Evolutionary conservation across 2,329 filamentous ascomycete genomes (phyloP), one percentile per base, ranked within the genome.

Genomic region (Monosporascus sp.): DNA sequence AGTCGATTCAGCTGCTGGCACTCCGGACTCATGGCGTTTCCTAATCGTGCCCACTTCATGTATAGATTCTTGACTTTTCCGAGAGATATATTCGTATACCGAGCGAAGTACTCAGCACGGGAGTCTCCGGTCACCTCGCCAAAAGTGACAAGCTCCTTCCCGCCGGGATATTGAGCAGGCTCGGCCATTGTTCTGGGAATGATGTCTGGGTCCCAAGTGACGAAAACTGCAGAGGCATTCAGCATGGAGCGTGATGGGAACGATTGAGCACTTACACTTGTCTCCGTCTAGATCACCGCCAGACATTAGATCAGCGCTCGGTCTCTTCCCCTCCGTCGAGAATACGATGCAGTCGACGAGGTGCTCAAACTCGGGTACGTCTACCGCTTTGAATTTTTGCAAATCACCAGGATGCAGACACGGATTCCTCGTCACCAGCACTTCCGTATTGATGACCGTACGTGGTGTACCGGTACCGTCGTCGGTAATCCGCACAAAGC

Each of bases 241-340:
- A 26, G 35, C 35, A 47, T 20, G 14, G 38, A 22, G 14, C n/a
- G 20, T 16, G 17, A 14, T 45, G 2, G 22, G 22, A 8, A 3
- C 9, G 17, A 47, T 27, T 7, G 14, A 26, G 38, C 16, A 59
- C 67, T 60, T 61, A 72, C 71, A 74, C 27, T 60, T 70, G 56
- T 74, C 71, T 5, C 72, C 71, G 50, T 74, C 72, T 3, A 74
- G 58, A 60, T 74, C 72, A 16, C 72, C 71, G 1, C 72, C 71
- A 19, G 72, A 74, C 71, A 74, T 74, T 49, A 73, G 57, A 56
- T 74, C 72, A 5, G 72, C 70, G 7, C 66, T 67, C 7, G 72
- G 70, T 43, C 72, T 57, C 24, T 60, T 65, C 7, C 72, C 72
- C 49, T 59, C 52, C 2, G 66, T 68, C 5, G 72, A 60, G 53